Conservation (phyloP, 306 rosid species). For the Morella rubra region DNA sequence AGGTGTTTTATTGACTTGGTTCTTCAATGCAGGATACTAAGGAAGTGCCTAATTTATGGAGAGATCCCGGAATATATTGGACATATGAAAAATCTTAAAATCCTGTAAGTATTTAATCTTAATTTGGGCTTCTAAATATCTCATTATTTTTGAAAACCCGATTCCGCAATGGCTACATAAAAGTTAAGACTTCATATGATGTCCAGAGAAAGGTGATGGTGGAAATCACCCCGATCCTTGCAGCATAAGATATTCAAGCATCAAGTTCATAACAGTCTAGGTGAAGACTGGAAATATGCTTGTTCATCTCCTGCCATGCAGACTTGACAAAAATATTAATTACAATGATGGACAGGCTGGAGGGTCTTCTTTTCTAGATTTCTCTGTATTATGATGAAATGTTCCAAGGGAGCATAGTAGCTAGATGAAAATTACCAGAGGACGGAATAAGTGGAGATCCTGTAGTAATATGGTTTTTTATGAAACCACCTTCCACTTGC, state of each 20-base stretch:
- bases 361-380: background rate
- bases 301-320: background rate
- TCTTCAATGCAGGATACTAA: slow-evolving; percentile 54
- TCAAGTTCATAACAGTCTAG: background rate
- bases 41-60: slow-evolving; percentile 67
- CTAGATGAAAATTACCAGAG: background rate
- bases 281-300: background rate
- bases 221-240: background rate
- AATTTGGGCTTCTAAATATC: slow-evolving; percentile 7
- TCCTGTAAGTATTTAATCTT: slow-evolving; percentile 54
- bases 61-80: slow-evolving; percentile 64
- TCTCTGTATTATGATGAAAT: no score
- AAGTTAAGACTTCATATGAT: background rate
- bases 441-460: no score
- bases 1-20: slow-evolving; percentile 16
- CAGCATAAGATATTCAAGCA: background rate
- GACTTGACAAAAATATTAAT: background rate
- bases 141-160: background rate
- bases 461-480: background rate
- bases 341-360: background rate
- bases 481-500: background rate
- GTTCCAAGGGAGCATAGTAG: no score
- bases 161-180: background rate
- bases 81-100: slow-evolving; percentile 47
- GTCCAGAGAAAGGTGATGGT: background rate